Percentiles rank a stretch among this genome's conserved stretches.
These are phyloP conservation scores for Oryza nivara DNA, from an alignment of 176 grass and related monocot genomes.

Conservation along the genomic window DNA sequence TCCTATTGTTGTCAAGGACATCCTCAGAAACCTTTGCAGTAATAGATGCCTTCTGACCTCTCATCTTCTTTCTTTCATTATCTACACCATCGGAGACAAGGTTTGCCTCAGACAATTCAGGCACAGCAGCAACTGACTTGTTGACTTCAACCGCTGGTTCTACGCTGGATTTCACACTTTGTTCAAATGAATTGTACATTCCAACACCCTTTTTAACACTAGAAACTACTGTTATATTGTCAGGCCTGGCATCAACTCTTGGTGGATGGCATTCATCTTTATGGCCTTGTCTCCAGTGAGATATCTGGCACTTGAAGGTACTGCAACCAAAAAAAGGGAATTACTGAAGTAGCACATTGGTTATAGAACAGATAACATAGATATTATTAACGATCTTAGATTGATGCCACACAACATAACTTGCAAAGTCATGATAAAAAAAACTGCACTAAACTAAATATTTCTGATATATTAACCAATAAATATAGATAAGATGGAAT, in stretches of 20 bases:
- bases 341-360: constrained; percentile 32
- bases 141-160: not conserved
- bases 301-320: constrained; percentile 82
- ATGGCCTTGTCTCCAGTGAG: constrained; percentile 92
- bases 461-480: not conserved
- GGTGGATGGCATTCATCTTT: constrained; percentile 70
- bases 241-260: constrained; percentile 42
- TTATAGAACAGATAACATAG: constrained; percentile 33
- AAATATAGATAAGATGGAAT: constrained; percentile 10
- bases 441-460: not conserved
- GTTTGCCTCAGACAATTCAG: constrained; percentile 29
- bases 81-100: not conserved
- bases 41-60: constrained; percentile 17
- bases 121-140: constrained; percentile 12
- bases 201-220: constrained; percentile 35
- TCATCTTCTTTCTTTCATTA: constrained; percentile 12
- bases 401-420: constrained; percentile 6
- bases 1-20: not conserved
- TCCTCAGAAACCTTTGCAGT: constrained; percentile 1
- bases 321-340: constrained; percentile 52
- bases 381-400: not conserved
- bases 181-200: constrained; percentile 24
- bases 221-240: constrained; percentile 16
- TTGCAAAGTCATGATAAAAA: constrained; percentile 21
- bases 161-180: constrained; percentile 24